Evolutionary conservation across 164 flowering plant species (phyloP).

Genomic region (Vitis rupestris): DNA sequence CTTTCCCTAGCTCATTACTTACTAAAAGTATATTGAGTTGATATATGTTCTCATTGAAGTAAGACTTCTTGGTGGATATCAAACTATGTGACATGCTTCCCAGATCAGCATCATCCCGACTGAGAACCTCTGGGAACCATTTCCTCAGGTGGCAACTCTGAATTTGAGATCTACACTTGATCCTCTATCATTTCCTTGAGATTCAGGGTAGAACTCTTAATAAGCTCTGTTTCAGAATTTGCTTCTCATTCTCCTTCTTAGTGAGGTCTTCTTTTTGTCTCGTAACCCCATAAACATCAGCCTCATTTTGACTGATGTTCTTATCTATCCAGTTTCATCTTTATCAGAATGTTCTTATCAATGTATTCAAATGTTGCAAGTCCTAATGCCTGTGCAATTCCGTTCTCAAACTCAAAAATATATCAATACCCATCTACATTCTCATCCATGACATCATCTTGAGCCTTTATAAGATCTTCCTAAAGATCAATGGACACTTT

Average conservation of each 20-base stretch:
- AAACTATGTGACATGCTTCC: slow-evolving; percentile 35
- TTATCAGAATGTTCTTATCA: no score
- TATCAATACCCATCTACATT: slow-evolving; percentile 72
- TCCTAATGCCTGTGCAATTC: slow-evolving; percentile 82
- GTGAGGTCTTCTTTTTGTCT: slow-evolving; percentile 21
- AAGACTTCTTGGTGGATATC: slow-evolving; percentile 45
- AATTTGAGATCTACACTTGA: slow-evolving; percentile 13
- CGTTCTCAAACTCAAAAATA: slow-evolving; percentile 66
- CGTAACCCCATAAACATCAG: slow-evolving; percentile 32
- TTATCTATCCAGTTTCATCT: slow-evolving; percentile 41
- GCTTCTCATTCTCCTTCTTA: slow-evolving; percentile 42
- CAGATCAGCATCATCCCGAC: slow-evolving; percentile 13
- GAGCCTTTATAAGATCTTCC: slow-evolving; percentile 26
- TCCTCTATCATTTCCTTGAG: slow-evolving; percentile 31
- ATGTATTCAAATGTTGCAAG: slow-evolving; percentile 62
- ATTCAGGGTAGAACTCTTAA: slow-evolving; percentile 19
- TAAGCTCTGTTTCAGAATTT: slow-evolving; percentile 27
- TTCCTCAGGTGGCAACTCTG: slow-evolving; percentile 21
- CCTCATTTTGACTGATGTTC: slow-evolving; percentile 32
- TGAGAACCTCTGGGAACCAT: slow-evolving; percentile 19
- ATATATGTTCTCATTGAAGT: slow-evolving; percentile 32
- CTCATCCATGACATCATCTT: slow-evolving; percentile 52
- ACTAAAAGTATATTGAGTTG: slow-evolving; percentile 40
- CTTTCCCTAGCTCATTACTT: slow-evolving; percentile 38
- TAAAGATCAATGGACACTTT: slow-evolving; percentile 62